Evolutionary conservation across 2,329 filamentous ascomycete species (phyloP), one percentile per base, ranked within the genome.

Genomic region (Botryotinia convoluta): DNA sequence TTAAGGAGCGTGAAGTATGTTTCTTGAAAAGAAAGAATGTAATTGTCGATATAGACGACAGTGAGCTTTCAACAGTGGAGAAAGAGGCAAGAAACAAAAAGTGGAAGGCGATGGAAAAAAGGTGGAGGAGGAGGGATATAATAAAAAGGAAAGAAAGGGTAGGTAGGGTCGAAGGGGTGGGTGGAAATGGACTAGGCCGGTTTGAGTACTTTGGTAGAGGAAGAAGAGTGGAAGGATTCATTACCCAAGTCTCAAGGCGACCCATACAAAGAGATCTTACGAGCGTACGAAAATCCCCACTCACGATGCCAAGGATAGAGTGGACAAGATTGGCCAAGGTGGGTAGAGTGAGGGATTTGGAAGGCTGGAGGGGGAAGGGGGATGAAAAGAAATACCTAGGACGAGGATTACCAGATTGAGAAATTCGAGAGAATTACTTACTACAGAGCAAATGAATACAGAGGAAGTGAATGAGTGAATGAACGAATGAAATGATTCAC

Each of bases 1-100:
- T 6, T 67, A 72, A 67, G 2, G 69, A 71, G 69, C 18, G 54
- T 51, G 69, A 71, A 67, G 45, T 44, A 72, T 68, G 45, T 71
- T 51, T 63, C 61, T 59, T 16, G n/a, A 44, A 45, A n/a, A 44
- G 45, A 72, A 67, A 18, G 70, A 67, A 68, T 54, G 45, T 42
- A 35, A 65, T 48, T 65, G 44, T 64, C 48, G 18, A 57, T 1
- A 65, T 12, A n/a, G 48, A 54, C 64, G 64, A 39, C 32, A 29
- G 64, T 29, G 45, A 51, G 35, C 45, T 48, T 54, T 61, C 14
- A 16, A 64, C 16, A 32, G 29, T 62, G n/a, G 45, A 22, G 29
- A 62, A 61, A 10, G 60, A 68, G 61, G 35, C n/a, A 62, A 71
- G 59, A 62, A 64, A 64, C 26, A 32, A 57, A 71, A 68, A 39